Evolutionary conservation across 208 protist species (phyloP).

Genomic region (Borovskyia barvae): DNA sequence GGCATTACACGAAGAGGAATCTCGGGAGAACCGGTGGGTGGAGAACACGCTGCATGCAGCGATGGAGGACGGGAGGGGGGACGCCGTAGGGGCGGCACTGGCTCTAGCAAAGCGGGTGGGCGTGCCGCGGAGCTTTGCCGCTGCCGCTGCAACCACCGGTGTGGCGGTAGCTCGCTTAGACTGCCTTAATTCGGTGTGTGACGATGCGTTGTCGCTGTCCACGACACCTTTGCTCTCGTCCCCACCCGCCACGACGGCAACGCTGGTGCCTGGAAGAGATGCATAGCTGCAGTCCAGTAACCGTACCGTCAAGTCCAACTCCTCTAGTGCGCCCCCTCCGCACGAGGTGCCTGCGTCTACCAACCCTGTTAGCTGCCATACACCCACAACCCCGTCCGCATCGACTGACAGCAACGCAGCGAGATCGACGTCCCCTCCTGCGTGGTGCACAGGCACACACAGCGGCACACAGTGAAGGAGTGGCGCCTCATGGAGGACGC

Average conservation of each 20-base stretch:
- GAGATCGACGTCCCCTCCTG: neutral
- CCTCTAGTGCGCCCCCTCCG: neutral
- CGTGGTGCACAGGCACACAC: neutral
- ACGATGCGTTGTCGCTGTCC: neutral
- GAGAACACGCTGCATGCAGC: conserved; percentile 13
- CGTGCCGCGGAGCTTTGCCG: neutral
- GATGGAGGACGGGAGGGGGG: neutral
- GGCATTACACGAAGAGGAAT: neutral
- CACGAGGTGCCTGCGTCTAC: neutral
- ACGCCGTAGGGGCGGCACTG: too few species aligned
- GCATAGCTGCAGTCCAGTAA: conserved; percentile 20
- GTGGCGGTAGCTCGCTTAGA: neutral
- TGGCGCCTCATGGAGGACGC: conserved; percentile 25
- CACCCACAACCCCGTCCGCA: conserved; percentile 26
- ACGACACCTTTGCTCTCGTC: neutral
- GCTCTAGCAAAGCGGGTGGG: neutral
- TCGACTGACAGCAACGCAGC: conserved; percentile 26
- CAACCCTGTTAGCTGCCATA: conserved; percentile 19
- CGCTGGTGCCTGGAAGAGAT: neutral
- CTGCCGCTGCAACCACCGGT: conserved; percentile 19
- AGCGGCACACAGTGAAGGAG: conserved; percentile 25
- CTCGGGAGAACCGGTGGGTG: conserved; percentile 7
- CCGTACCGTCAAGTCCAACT: neutral
- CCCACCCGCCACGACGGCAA: neutral
- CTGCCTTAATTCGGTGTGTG: too few species aligned